Conservation (phyloP, 179 eudicot genomes). For the Silene noctiflora region DNA sequence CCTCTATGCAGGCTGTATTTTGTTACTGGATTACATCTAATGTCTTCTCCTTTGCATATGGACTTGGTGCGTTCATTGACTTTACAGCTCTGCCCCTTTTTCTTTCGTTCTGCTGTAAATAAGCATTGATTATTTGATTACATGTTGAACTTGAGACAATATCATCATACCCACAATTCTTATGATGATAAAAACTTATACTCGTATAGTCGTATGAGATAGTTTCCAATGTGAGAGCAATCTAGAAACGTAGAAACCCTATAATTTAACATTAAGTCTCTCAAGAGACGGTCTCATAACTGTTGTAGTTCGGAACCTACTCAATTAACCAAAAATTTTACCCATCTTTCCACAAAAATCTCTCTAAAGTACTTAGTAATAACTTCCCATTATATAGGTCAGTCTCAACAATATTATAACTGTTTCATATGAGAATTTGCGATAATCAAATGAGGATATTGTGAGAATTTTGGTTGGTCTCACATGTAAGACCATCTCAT, state of each 20-base stretch:
- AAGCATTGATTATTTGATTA: background rate
- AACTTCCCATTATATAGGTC: background rate
- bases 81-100: background rate
- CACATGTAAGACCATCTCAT: background rate
- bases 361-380: background rate
- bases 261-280: background rate
- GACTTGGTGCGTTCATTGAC: constrained; percentile 49
- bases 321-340: too few species aligned
- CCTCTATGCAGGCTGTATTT: constrained; percentile 66
- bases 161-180: background rate
- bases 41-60: constrained; percentile 72
- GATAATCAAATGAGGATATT: background rate
- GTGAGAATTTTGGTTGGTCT: background rate
- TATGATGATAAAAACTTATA: too few species aligned
- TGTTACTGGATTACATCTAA: constrained; percentile 94
- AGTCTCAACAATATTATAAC: background rate
- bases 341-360: too few species aligned
- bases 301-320: background rate
- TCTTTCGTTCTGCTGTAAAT: background rate
- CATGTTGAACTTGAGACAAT: background rate
- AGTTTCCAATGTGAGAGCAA: background rate
- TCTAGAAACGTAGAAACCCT: background rate
- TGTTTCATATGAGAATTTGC: background rate
- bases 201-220: background rate
- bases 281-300: background rate